Conservation (phyloP, 352 stramenopile genomes). For the Phytophthora niederhauseri region DNA sequence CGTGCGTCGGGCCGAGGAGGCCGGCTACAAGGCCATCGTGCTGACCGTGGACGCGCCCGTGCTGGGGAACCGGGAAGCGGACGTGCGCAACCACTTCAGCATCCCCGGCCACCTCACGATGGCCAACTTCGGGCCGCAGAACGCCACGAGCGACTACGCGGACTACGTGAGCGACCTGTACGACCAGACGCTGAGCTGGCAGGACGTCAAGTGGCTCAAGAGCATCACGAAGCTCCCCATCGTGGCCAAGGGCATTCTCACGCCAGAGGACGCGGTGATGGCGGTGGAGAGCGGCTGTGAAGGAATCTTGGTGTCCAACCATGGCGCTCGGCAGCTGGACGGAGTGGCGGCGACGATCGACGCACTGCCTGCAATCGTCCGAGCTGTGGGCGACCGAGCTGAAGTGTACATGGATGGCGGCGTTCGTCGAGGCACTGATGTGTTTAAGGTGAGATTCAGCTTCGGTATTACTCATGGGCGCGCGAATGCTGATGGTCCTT, state of each 20-base stretch:
- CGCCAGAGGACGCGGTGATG: conserved; percentile 90
- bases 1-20: conserved; percentile 87
- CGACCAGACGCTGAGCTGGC: conserved; percentile 94
- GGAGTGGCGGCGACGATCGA: conserved; percentile 91
- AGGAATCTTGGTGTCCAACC: conserved; percentile 94
- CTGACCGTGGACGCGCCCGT: conserved; percentile 96
- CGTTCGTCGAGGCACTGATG: conserved; percentile 95
- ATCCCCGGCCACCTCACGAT: conserved; percentile 66
- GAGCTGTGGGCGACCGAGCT: conserved; percentile 73
- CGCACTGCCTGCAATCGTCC: conserved; percentile 89
- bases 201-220: conserved; percentile 92
- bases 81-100: conserved; percentile 94
- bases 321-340: conserved; percentile 93
- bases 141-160: conserved; percentile 32
- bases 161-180: conserved; percentile 84
- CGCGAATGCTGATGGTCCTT: background rate
- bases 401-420: conserved; percentile 96
- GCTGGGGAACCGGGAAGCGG: conserved; percentile 94
- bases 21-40: conserved; percentile 94
- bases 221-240: conserved; percentile 90
- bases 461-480: background rate
- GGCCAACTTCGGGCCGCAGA: conserved; percentile 36
- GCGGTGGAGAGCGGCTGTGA: conserved; percentile 91
- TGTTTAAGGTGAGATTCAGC: conserved; percentile 84
- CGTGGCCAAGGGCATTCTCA: conserved; percentile 95